Conservation (phyloP, 75 land plant species). For the Sequoia sempervirens region DNA sequence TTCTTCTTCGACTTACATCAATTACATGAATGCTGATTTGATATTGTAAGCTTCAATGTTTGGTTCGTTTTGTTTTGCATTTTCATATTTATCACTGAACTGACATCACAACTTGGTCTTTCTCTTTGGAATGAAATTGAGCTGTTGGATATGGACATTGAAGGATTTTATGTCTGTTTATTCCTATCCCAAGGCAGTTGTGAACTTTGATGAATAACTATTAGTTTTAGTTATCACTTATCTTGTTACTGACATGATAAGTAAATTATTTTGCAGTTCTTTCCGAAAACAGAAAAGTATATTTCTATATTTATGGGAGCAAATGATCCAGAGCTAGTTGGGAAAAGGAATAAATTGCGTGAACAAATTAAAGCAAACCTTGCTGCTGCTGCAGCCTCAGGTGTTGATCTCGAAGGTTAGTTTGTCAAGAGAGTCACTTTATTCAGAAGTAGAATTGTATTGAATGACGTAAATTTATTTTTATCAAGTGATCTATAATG, state of each 20-base stretch:
- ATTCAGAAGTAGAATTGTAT: not conserved
- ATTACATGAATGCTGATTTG: not conserved
- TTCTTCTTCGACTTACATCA: not conserved
- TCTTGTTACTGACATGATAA: not conserved
- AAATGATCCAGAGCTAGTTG: slow-evolving; percentile 64
- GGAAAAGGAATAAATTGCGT: slow-evolving; percentile 64
- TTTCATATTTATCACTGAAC: not conserved
- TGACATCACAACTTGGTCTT: not conserved
- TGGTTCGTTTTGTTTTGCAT: not conserved
- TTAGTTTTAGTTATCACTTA: not conserved
- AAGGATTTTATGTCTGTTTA: not conserved
- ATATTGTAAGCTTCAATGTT: not conserved
- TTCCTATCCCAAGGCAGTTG: not conserved
- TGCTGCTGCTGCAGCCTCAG: slow-evolving; percentile 89
- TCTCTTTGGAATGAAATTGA: not conserved
- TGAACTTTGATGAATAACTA: not conserved
- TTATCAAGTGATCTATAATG: not conserved
- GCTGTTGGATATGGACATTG: not conserved
- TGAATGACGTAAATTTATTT: not conserved
- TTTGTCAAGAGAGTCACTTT: not conserved
- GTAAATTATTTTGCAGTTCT: slow-evolving; percentile 63
- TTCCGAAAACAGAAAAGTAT: slow-evolving; percentile 97
- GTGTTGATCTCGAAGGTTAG: slow-evolving; percentile 91
- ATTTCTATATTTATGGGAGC: slow-evolving; percentile 82
- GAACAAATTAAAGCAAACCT: slow-evolving; percentile 80